A percentile compares a stretch with the other conserved stretches of the same genome.
Conservation (phyloP, 1,139 yeast genomes). For the Geotrichum citri-aurantii region DNA sequence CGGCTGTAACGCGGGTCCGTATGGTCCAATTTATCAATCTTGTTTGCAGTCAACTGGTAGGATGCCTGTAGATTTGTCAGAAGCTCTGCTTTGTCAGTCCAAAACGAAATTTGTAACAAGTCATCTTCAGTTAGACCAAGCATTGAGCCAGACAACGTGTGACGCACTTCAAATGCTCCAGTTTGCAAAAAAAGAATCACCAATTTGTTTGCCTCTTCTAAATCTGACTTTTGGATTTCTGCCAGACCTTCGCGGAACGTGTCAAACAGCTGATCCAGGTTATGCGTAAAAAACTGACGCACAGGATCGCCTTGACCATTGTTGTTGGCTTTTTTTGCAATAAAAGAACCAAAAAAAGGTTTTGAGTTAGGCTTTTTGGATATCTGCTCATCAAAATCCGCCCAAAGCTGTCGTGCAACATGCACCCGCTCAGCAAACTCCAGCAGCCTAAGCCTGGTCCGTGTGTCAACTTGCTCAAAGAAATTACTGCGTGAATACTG, state of each 20-base stretch:
- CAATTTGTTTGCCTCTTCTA: conserved; percentile 25
- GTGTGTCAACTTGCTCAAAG: conserved; percentile 34
- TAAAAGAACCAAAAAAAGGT: conserved; percentile 20
- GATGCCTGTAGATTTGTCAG: conserved; percentile 27
- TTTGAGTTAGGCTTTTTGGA: conserved; percentile 3
- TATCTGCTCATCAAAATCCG: conserved; percentile 18
- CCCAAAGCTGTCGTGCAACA: conserved; percentile 51
- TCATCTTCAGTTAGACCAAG: conserved; percentile 24
- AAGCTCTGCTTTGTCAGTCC: conserved; percentile 33
- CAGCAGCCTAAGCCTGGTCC: conserved; percentile 38
- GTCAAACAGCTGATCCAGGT: conserved; percentile 21
- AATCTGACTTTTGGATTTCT: conserved; percentile 17
- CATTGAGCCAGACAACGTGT: conserved; percentile 20
- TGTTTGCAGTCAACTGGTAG: conserved; percentile 22
- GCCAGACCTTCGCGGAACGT: conserved; percentile 16
- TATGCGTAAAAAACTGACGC: conserved; percentile 28
- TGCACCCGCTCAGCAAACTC: conserved; percentile 53
- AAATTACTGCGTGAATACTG: conserved; percentile 47
- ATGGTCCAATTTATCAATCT: conserved; percentile 18
- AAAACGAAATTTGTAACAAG: conserved; percentile 26
- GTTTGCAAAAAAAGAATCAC: conserved; percentile 27
- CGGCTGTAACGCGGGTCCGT: conserved; percentile 16
- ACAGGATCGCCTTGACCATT: conserved; percentile 21
- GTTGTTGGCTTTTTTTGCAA: conserved; percentile 14
- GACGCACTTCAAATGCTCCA: conserved; percentile 29